Percentiles rank a stretch among this genome's conserved stretches.
phyloP scores from a whole-genome alignment of 2,329 filamentous ascomycete genomes.

The Magnaporthiopsis incrustans region DNA sequence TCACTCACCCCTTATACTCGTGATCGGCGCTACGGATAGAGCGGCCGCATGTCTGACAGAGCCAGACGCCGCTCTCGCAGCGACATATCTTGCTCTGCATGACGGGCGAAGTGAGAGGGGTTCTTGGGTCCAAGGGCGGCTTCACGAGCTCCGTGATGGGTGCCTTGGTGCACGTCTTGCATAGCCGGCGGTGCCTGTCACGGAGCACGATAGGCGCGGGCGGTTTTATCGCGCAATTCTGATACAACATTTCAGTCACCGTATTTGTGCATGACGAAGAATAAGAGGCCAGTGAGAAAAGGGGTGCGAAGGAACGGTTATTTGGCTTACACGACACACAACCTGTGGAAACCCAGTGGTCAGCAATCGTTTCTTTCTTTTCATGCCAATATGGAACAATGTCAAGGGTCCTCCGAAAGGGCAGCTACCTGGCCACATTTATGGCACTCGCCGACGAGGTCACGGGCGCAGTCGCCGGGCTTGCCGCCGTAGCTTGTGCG shows the following conservation, averaged over 20 bases:
- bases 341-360: not conserved
- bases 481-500: slow-evolving; percentile 49
- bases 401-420: no score
- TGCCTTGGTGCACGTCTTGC: slow-evolving; percentile 63
- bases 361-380: not conserved
- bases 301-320: not conserved
- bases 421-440: slow-evolving; percentile 48
- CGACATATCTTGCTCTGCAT: slow-evolving; percentile 49
- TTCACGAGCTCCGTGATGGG: slow-evolving; percentile 52
- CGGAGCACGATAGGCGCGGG: slow-evolving; percentile 60
- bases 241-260: slow-evolving; percentile 6
- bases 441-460: slow-evolving; percentile 78
- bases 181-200: slow-evolving; percentile 74
- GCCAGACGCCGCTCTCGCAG: slow-evolving; percentile 60
- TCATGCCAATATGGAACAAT: no score
- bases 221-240: slow-evolving; percentile 89
- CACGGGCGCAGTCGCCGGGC: slow-evolving; percentile 71
- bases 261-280: no score
- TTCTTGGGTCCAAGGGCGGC: slow-evolving; percentile 33
- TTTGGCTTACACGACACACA: not conserved
- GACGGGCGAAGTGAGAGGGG: slow-evolving; percentile 42
- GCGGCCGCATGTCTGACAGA: slow-evolving; percentile 77
- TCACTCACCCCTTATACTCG: slow-evolving; percentile 47
- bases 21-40: slow-evolving; percentile 53
- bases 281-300: no score